phyloP scores from a whole-genome alignment of 2,329 filamentous ascomycete species.

The Phoma sp. region DNA sequence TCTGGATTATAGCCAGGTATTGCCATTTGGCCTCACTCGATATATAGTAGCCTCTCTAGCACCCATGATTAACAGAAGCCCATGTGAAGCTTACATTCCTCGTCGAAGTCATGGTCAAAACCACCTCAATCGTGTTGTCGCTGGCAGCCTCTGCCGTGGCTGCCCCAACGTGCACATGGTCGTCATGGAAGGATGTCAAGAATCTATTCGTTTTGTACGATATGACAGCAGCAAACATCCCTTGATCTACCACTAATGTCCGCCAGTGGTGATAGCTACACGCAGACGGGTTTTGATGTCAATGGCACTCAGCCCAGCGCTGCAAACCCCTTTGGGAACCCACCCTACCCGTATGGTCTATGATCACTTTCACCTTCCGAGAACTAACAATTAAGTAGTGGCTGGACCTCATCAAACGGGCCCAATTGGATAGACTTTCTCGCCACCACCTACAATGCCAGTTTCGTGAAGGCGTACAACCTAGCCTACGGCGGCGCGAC shows the following conservation, averaged over 20 bases:
- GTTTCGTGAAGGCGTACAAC: conserved; percentile 58
- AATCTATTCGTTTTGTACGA: conserved; percentile 44
- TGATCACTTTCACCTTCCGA: not conserved
- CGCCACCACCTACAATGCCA: conserved; percentile 47
- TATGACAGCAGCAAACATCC: not conserved
- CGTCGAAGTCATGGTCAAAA: conserved; percentile 29
- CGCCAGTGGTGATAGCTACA: conserved; percentile 64
- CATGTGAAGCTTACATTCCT: not conserved
- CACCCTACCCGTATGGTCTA: conserved; percentile 53
- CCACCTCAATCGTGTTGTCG: conserved; percentile 27
- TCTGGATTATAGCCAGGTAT: conserved; percentile 18
- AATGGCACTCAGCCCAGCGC: conserved; percentile 58
- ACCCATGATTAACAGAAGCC: not conserved
- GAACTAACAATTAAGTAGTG: conserved; percentile 23
- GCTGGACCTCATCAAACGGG: conserved; percentile 51
- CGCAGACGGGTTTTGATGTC: conserved; percentile 64
- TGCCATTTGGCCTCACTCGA: conserved; percentile 10
- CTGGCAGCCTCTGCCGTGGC: conserved; percentile 30
- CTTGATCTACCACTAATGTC: conserved; percentile 3
- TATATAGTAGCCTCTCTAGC: conserved; percentile 16
- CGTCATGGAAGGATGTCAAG: conserved; percentile 42
- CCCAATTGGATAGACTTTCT: conserved; percentile 63
- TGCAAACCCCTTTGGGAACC: conserved; percentile 67
- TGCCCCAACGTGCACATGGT: conserved; percentile 35
- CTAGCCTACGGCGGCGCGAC: conserved; percentile 57